Evolutionary conservation across 2,329 filamentous ascomycete species (phyloP).

Genomic region (Fusarium tuaranense): DNA sequence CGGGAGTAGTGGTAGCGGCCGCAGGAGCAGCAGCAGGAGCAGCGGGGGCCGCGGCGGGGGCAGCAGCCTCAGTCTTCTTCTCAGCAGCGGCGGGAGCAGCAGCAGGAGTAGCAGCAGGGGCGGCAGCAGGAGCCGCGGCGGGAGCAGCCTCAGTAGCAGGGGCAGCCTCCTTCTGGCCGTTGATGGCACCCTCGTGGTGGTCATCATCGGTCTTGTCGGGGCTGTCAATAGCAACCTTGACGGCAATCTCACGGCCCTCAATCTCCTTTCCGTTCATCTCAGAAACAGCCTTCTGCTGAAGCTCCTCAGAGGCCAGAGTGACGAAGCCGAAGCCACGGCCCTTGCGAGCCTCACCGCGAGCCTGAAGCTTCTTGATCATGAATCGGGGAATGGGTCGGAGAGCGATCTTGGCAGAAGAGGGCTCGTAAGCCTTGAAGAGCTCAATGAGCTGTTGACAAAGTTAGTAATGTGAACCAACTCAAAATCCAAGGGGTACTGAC

Average conservation of each 20-base stretch:
- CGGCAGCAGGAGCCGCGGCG: constrained; percentile 34
- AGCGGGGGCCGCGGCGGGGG: constrained; percentile 31
- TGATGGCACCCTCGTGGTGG: constrained; percentile 59
- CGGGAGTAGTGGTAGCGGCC: constrained; percentile 42
- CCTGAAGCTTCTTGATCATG: constrained; percentile 99
- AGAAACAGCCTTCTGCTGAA: constrained; percentile 94
- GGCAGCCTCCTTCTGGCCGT: constrained; percentile 54
- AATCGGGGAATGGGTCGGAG: constrained; percentile 98
- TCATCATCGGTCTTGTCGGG: constrained; percentile 96
- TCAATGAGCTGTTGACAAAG: constrained; percentile 82
- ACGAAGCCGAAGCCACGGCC: constrained; percentile 99
- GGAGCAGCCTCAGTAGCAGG: constrained; percentile 45
- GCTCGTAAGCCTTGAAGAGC: constrained; percentile 92
- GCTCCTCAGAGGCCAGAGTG: constrained; percentile 92
- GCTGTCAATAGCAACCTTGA: constrained; percentile 99
- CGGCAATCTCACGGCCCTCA: constrained; percentile 97
- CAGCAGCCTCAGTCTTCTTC: constrained; percentile 39
- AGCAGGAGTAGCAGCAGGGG: constrained; percentile 8
- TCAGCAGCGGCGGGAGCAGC: constrained; percentile 39
- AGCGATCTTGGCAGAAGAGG: constrained; percentile 96
- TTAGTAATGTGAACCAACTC: constrained; percentile 31
- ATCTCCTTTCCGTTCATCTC: constrained; percentile 99
- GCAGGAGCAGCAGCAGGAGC: constrained; percentile 41
- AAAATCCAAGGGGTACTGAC: constrained; percentile 61
- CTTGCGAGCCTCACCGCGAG: constrained; percentile 97